phyloP scores from a whole-genome alignment of 1,284 basidiomycete genomes.

The Ustilago vetiveriae region DNA sequence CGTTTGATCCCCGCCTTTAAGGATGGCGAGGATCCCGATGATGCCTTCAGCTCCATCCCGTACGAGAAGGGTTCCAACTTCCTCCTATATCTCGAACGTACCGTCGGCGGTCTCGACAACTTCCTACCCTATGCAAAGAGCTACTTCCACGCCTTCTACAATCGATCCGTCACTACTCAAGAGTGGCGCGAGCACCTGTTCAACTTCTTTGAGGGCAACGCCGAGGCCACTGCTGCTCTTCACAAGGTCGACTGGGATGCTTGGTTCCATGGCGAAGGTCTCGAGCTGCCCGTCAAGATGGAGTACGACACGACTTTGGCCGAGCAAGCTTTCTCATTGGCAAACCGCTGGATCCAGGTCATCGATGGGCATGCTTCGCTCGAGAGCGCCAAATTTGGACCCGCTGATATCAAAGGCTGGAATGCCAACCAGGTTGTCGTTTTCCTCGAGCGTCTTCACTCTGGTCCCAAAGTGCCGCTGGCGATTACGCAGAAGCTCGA shows the following conservation, averaged over 20 bases:
- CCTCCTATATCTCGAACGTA: constrained; percentile 75
- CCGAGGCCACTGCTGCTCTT: constrained; percentile 71
- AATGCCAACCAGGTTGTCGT: constrained; percentile 68
- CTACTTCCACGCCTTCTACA: constrained; percentile 74
- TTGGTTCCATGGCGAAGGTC: constrained; percentile 87
- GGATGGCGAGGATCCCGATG: constrained; percentile 75
- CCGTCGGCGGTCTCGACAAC: constrained; percentile 83
- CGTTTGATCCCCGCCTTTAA: constrained; percentile 85
- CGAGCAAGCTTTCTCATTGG: constrained; percentile 74
- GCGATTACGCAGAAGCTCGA: constrained; percentile 67
- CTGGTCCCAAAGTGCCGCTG: constrained; percentile 63
- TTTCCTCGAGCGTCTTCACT: constrained; percentile 70
- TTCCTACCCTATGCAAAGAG: constrained; percentile 72
- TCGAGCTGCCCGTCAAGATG: constrained; percentile 79
- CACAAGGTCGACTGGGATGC: constrained; percentile 76
- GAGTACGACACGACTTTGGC: constrained; percentile 85
- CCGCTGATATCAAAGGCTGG: constrained; percentile 58
- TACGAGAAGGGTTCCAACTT: constrained; percentile 83
- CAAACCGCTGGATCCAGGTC: constrained; percentile 76
- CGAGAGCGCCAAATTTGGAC: constrained; percentile 37
- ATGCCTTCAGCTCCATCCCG: constrained; percentile 72
- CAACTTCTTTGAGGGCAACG: constrained; percentile 75
- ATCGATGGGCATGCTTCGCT: constrained; percentile 24
- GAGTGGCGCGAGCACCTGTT: constrained; percentile 88
- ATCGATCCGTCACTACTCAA: constrained; percentile 84